These are phyloP conservation scores for Cutaneotrichosporon cavernicola DNA, from an alignment of 1,284 basidiomycete species.

Conservation along the genomic window DNA sequence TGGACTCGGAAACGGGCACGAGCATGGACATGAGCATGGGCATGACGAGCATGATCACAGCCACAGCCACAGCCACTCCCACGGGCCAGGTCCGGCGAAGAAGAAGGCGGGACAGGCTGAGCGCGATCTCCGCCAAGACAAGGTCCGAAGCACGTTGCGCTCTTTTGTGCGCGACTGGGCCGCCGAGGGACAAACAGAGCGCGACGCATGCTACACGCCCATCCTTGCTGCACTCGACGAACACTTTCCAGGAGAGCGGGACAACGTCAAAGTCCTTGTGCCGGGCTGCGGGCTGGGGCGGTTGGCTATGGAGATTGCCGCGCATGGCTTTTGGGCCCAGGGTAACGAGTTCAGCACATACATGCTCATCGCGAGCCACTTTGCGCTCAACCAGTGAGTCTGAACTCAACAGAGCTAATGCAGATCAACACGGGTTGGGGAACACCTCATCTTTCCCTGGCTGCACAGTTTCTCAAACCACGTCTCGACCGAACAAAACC, in stretches of 20 bases:
- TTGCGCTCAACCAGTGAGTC: slow-evolving; percentile 71
- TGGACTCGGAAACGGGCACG: slow-evolving; percentile 8
- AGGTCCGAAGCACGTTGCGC: slow-evolving; percentile 81
- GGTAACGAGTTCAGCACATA: slow-evolving; percentile 90
- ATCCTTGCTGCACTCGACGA: slow-evolving; percentile 70
- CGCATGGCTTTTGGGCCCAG: slow-evolving; percentile 75
- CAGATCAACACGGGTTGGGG: slow-evolving; percentile 66
- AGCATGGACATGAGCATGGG: no score
- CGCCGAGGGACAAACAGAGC: slow-evolving; percentile 70
- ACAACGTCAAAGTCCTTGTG: slow-evolving; percentile 64
- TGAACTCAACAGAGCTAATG: background rate
- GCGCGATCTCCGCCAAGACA: slow-evolving; percentile 57
- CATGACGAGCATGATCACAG: slow-evolving; percentile 26
- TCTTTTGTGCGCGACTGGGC: slow-evolving; percentile 92
- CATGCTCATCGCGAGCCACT: slow-evolving; percentile 81
- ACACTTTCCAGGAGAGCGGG: slow-evolving; percentile 59
- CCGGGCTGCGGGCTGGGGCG: slow-evolving; percentile 84
- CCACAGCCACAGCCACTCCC: slow-evolving; percentile 29
- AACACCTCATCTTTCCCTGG: slow-evolving; percentile 79
- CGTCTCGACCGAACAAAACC: slow-evolving; percentile 59
- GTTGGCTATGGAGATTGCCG: slow-evolving; percentile 80
- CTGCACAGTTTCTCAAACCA: slow-evolving; percentile 85
- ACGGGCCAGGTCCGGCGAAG: slow-evolving; percentile 9
- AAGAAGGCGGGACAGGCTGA: slow-evolving; percentile 26
- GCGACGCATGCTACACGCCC: slow-evolving; percentile 73